These are phyloP conservation scores for Lachnellula arida DNA, from an alignment of 2,329 filamentous ascomycete genomes.

Conservation along the genomic window DNA sequence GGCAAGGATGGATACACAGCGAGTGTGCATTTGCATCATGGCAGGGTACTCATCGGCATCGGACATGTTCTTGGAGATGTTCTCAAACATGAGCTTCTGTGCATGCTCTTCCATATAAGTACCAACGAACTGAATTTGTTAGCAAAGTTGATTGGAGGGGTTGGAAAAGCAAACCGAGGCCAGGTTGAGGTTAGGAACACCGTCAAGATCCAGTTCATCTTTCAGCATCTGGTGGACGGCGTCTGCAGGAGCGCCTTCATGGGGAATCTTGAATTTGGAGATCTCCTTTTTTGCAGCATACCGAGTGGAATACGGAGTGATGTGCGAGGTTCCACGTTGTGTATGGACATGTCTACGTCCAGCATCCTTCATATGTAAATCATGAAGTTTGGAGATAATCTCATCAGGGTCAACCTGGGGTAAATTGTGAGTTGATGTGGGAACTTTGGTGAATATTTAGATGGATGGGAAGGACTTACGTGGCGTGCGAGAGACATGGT, in stretches of 20 bases:
- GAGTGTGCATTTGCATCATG: constrained; percentile 56
- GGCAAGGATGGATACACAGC: constrained; percentile 65
- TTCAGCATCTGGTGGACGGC: constrained; percentile 61
- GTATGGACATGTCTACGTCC: constrained; percentile 34
- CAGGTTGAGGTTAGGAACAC: constrained; percentile 62
- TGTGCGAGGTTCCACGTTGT: constrained; percentile 43
- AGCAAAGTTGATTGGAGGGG: neutral
- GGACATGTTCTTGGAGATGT: constrained; percentile 66
- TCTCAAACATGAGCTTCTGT: constrained; percentile 60
- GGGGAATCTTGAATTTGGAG: constrained; percentile 55
- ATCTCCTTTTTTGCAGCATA: constrained; percentile 52
- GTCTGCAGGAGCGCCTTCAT: constrained; percentile 54
- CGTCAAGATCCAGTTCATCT: constrained; percentile 60
- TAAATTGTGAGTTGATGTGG: neutral
- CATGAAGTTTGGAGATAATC: constrained; percentile 48
- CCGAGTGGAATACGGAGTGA: constrained; percentile 53
- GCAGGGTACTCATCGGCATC: constrained; percentile 64
- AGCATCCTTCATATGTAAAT: constrained; percentile 37
- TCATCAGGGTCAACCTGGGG: constrained; percentile 51
- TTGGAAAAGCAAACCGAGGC: constrained; percentile 40
- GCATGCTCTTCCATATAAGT: constrained; percentile 69
- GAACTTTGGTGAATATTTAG: neutral
- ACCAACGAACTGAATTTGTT: constrained; percentile 37
- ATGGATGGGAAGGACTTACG: constrained; percentile 28
- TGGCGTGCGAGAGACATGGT: constrained; percentile 48